Base-by-base conservation (phyloP, 2,329 filamentous ascomycete species). In the Tothia fuscella region DNA sequence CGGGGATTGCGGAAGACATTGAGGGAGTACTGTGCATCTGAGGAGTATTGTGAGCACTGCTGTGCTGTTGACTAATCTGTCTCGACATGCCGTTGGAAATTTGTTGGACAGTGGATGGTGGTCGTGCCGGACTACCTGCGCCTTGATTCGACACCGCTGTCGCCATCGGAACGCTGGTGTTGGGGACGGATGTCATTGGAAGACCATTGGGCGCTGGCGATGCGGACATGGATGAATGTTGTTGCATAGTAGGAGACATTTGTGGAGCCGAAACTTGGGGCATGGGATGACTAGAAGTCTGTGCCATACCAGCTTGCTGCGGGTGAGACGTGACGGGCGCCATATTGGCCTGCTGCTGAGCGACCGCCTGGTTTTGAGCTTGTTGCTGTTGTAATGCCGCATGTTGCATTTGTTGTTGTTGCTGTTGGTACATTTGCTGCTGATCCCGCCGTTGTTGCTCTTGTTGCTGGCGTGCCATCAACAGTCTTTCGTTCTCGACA, bases 141-240 rank as follows among this genome's bases (percentile, higher is more conserved):
- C 76, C 78, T 68, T 82, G 78, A 50, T 71, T 79, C 2, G 80
- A 82, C 37, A 72, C 75, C 21, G 75, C 76, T 26, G 71, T 68
- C 47, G 79, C 20, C 45, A 47, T 47, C 21, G 45, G 25, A 2
- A 39, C 38, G 25, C 44, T 43, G 5, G 44, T 74, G 77, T 82
- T 81, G 0, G 53, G 51, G 6, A 48, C 50, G 45, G 56, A 53
- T 26, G 49, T 52, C 32, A 67, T 67, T n/a, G 76, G 70, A 7
- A 29, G 34, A 13, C 41, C 44, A 22, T 34, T 38, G 24, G 46
- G 32, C 67, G 75, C 78, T 6, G 77, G 78, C 2, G 77, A 80
- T 4, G 77, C 80, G 62, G 74, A 72, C 43, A 72, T 74, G 10
- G 77, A 77, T 1, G 76, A 80, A 17, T 72, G 73, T 50, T 81